A percentile compares a stretch with the other conserved stretches of the same genome.
Conservation (phyloP, 148 eudicot genomes). For the Hydrangea macrophylla region DNA sequence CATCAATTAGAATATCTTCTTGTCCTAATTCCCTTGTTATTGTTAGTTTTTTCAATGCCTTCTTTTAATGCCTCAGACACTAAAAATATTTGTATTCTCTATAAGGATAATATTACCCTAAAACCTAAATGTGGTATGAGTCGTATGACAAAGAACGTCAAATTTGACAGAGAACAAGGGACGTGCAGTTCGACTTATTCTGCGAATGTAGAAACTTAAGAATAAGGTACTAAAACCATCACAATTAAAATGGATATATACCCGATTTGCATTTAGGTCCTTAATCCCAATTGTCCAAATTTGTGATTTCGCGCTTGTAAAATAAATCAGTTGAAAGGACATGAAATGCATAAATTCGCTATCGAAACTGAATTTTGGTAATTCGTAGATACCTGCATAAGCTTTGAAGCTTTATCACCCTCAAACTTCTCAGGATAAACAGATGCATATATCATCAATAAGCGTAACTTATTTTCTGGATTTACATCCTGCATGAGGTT, state of each 20-base stretch:
- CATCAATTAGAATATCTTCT: no score
- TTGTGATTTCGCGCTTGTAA: neutral
- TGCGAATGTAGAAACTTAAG: neutral
- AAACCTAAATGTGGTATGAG: no score
- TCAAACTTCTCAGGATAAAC: conserved; percentile 96
- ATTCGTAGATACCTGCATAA: conserved; percentile 72
- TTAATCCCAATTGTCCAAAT: no score
- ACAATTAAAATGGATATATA: neutral
- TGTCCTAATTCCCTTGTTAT: no score
- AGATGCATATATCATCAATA: conserved; percentile 82
- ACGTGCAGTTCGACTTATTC: neutral
- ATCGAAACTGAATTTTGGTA: neutral
- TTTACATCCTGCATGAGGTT: conserved; percentile 46
- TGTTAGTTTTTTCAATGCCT: no score
- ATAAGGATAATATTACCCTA: no score
- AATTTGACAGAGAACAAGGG: neutral
- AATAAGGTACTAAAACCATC: no score
- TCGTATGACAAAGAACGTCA: no score
- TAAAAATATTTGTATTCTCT: no score
- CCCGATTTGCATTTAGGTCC: neutral
- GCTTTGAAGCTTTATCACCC: conserved; percentile 86
- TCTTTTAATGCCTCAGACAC: no score
- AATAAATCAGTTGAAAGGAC: no score
- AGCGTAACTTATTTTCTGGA: conserved; percentile 72
- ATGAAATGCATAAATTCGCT: neutral